Conservation (phyloP, 257 asterid genomes). For the Voacanga thouarsii region DNA sequence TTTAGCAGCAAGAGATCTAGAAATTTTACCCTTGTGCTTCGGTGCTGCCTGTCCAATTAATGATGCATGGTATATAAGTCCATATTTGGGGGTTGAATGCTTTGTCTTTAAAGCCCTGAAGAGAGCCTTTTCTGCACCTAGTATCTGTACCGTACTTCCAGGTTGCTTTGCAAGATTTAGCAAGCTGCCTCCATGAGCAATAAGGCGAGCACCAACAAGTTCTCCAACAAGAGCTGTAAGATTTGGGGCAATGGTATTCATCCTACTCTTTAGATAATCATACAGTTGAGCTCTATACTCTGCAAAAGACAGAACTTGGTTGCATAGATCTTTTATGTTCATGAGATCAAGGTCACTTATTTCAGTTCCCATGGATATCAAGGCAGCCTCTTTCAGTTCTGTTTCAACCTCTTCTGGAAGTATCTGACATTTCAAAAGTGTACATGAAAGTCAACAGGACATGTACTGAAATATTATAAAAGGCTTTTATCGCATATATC, state of each 20-base stretch:
- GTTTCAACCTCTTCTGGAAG: slow-evolving; percentile 74
- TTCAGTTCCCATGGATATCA: slow-evolving; percentile 97
- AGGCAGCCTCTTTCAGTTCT: slow-evolving; percentile 80
- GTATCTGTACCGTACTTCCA: slow-evolving; percentile 91
- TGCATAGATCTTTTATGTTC: slow-evolving; percentile 79
- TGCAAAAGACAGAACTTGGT: slow-evolving; percentile 76
- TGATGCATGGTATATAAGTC: slow-evolving; percentile 91
- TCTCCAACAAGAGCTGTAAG: slow-evolving; percentile 94
- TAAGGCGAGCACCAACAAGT: slow-evolving; percentile 91
- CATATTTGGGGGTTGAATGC: slow-evolving; percentile 90
- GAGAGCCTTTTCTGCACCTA: slow-evolving; percentile 92
- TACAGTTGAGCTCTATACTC: slow-evolving; percentile 83
- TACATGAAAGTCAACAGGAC: not conserved
- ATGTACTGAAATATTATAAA: not conserved
- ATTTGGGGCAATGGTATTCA: slow-evolving; percentile 93
- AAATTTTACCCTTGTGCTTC: slow-evolving; percentile 85
- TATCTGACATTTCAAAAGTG: slow-evolving; percentile 31
- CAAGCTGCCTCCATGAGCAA: slow-evolving; percentile 94
- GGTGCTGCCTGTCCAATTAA: slow-evolving; percentile 93
- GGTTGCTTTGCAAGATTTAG: slow-evolving; percentile 93
- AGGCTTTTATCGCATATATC: not conserved
- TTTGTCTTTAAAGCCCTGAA: slow-evolving; percentile 87
- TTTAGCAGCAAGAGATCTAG: slow-evolving; percentile 84
- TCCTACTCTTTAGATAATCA: slow-evolving; percentile 80
- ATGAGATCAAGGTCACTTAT: slow-evolving; percentile 80